Evolutionary conservation across 805 yeast species (phyloP), one percentile per base, ranked within the genome.

Genomic region (Saccharomycopsis sp.): DNA sequence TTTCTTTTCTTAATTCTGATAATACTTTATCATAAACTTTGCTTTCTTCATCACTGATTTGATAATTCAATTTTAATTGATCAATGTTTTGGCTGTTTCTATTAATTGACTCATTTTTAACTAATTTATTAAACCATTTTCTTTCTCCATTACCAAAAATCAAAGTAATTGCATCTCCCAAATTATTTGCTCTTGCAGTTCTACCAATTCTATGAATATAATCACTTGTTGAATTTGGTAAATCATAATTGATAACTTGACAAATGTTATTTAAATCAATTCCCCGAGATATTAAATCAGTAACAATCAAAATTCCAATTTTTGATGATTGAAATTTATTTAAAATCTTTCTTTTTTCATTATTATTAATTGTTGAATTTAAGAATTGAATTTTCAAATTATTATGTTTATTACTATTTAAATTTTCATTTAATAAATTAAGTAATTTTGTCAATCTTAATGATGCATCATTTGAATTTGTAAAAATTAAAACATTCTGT

Each of bases 281-380:
- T 63, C 99, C 99, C 61, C 99, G 77, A n/a, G 96, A 83, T 58
- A 92, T 81, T 51, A 92, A 67, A 61, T 92, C 99, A 0, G 98
- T 92, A 20, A 85, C 87, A 45, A 72, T 78, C 57, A 73, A 64
- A 28, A 86, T 54, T 32, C 67, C 62, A 36, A 74, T 61, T 1
- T 69, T 64, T 14, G 76, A 76, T 2, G 56, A 52, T 12, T 72
- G 64, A 53, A 92, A 88, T 5, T 67, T 67, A 31, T 71, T 66
- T 40, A 92, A 63, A 1, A 78, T 62, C 49, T 72, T 70, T 36
- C 66, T 61, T 34, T 92, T 72, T 21, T 70, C 66, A 9, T 63
- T 59, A 41, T 66, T 65, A 36, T 74, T 67, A 53, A 72, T 66
- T 49, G 75, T 74, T 45, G 74, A 76, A 53, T 79, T 80, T 35